Percentiles rank a stretch among this genome's conserved stretches.
Conservation (phyloP, 2,329 filamentous ascomycete species). For the Colletotrichum sp. region DNA sequence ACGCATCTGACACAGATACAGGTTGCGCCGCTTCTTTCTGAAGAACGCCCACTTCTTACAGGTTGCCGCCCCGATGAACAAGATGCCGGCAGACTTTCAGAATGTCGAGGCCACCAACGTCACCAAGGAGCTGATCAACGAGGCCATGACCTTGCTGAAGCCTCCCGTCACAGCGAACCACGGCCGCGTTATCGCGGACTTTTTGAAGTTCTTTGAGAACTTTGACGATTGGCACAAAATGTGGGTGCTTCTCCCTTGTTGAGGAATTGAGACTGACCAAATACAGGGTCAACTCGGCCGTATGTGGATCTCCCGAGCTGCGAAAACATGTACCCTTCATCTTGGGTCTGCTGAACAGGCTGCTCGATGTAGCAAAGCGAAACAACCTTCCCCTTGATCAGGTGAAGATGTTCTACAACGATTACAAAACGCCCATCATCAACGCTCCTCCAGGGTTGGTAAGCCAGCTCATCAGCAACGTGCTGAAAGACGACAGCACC, state of each 20-base stretch:
- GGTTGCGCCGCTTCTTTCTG: background rate
- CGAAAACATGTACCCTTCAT: background rate
- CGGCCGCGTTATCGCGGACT: background rate
- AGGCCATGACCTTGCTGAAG: background rate
- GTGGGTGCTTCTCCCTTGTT: background rate
- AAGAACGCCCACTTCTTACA: background rate
- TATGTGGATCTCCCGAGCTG: background rate
- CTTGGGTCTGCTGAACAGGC: constrained; percentile 6
- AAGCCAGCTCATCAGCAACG: background rate
- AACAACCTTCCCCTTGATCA: background rate
- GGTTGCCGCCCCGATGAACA: background rate
- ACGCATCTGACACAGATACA: background rate
- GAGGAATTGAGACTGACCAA: background rate
- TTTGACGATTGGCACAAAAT: background rate
- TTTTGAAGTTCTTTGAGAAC: background rate
- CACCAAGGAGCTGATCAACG: background rate
- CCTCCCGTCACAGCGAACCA: background rate
- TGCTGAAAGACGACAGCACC: background rate
- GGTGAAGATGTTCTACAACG: background rate
- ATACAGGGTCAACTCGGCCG: background rate
- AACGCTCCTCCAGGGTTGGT: background rate
- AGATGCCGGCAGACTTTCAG: background rate
- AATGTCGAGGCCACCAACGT: background rate
- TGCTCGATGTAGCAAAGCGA: background rate
- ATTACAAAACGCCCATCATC: background rate